Base-by-base conservation (phyloP, 1,139 yeast species). In the Pichia sp. region DNA sequence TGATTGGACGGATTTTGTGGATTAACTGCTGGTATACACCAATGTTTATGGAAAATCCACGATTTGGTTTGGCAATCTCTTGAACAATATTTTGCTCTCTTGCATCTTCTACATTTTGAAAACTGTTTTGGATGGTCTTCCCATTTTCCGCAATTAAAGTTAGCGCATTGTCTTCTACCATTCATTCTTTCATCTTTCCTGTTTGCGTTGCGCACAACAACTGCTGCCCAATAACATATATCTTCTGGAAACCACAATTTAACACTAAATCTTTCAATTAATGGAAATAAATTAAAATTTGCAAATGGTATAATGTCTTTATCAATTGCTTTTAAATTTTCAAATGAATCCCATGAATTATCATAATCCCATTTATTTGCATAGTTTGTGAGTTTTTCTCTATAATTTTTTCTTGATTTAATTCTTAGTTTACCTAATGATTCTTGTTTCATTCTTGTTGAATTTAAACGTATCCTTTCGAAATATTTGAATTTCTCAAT, bases 141-240 rank as follows among this genome's bases (percentile, higher is more conserved):
- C 99, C 99, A 93, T 65, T 78, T 84, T n/a, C 97, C 97, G 70
- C 99, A 93, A 42, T 81, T 86, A 62, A 90, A 84, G 67, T 84
- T 85, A 1, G 98, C 97, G 70, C 99, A 93, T 70, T 93, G 99
- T 49, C 98, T 78, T 38, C 93, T 87, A 3, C 98, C 97, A 30
- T 96, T 95, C 53, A 83, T 75, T 45, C 76, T 69, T 65, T 91
- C 98, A 67, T 91, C 95, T 64, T 93, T 83, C 54, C 97, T 79
- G 67, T 96, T 91, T 1, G 96, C 88, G 67, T 93, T 93, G 56
- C 98, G 77, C 93, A 93, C 93, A 47, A 91, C 89, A 18, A 91
- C 96, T 5, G 96, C 96, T 4, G 97, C 89, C 99, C 99, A 93
- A 70, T 91, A 90, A 61, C 87, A 86, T 75, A 90, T 82, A 61